Base-by-base conservation (phyloP, 2,329 filamentous ascomycete genomes). In the Colletotrichum falcatum region DNA sequence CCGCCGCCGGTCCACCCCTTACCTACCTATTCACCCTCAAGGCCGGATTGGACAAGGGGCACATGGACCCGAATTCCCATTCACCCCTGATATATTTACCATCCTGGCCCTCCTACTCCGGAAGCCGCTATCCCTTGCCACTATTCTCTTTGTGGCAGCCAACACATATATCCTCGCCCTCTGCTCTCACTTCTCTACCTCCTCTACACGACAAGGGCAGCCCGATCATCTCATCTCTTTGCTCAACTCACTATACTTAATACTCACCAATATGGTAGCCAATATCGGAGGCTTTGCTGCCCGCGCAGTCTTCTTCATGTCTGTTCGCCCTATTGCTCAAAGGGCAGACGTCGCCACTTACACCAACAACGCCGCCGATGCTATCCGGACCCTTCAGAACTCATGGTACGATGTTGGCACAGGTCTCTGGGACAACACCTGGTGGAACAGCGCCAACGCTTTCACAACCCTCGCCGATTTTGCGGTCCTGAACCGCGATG, bases 381-480 rank as follows among this genome's bases (percentile, higher is more conserved):
- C 80, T 7, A 80, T 83, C 49, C 73, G 80, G 44, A 77, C 83
- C 7, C 82, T 92, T 1, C 89, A 92, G 74, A 70, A 74, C 3
- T 73, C 78, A 20, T 93, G 88, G 86, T 93, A 93, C 78, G 86
- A 91, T 75, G 67, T 79, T 3, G 75, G 77, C 6, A 89, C 84
- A 1, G 91, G 92, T 4, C 81, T 92, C 16, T 94, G 90, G 89
- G 80, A 88, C 65, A 86, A 86, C 0, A 85, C 86, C 9, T 94
- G 92, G 92, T 94, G 92, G 92, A 92, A 93, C 76, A 86, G 87
- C 63, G 92, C 88, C 54, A 94, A 93, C 76, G 85, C 85, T 67
- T 81, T 94, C 70, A 92, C 90, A 0, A 85, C 85, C 3, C 79
- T 93, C 23, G 87, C 85, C 61, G 88, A 93, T 76, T 87, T 86